These are phyloP conservation scores for Rhizopogon vulgaris DNA, from an alignment of 768 basidiomycete species.

Conservation along the genomic window DNA sequence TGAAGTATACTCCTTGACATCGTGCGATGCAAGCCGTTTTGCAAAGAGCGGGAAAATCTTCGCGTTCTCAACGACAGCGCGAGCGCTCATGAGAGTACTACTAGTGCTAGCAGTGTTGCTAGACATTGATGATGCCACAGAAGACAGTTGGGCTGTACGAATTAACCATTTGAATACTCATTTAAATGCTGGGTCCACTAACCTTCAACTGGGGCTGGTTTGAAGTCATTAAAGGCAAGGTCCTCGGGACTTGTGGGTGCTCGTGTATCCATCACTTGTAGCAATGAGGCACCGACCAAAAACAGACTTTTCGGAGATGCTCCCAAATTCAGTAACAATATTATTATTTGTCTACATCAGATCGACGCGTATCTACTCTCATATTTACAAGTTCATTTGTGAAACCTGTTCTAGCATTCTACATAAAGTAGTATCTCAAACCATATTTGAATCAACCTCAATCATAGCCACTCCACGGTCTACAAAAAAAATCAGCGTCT, in stretches of 20 bases:
- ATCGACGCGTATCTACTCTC: no score
- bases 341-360: no score
- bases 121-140: not conserved
- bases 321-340: no score
- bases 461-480: conserved; percentile 43
- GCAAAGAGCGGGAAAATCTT: conserved; percentile 32
- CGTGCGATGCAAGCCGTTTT: conserved; percentile 24
- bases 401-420: not conserved
- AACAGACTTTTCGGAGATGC: no score
- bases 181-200: not conserved
- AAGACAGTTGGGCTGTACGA: not conserved
- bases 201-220: not conserved
- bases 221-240: not conserved
- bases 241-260: not conserved
- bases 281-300: not conserved
- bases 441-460: not conserved
- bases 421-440: not conserved
- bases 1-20: conserved; percentile 15
- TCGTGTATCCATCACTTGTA: not conserved
- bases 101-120: not conserved
- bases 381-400: no score
- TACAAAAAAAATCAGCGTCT: conserved; percentile 4
- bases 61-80: conserved; percentile 24
- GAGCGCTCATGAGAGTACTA: not conserved
- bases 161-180: no score